These are phyloP conservation scores for Leccinum pseudoinsigne DNA, from an alignment of 1,284 basidiomycete species.

Conservation along the genomic window DNA sequence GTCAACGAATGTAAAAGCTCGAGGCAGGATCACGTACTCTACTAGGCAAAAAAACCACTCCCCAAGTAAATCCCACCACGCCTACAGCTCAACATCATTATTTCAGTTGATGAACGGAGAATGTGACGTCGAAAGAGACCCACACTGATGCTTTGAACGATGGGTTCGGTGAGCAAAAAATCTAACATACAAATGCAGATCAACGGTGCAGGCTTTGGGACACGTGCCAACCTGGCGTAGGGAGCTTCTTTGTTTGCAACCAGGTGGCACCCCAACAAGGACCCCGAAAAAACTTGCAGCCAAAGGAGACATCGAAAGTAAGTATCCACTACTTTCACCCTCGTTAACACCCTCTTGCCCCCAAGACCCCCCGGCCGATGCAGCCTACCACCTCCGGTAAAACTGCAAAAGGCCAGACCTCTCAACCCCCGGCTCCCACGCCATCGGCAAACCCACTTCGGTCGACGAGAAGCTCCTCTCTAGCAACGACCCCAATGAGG, in stretches of 20 bases:
- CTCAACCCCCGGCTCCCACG: no score
- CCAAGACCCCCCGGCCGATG: no score
- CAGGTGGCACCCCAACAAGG: no score
- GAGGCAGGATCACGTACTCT: no score
- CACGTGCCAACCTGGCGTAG: no score
- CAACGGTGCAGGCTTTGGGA: no score
- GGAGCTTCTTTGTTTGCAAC: neutral
- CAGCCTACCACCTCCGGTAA: no score
- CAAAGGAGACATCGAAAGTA: no score
- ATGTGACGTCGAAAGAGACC: slow-evolving; percentile 20
- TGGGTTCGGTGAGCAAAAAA: slow-evolving; percentile 72
- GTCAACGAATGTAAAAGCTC: neutral
- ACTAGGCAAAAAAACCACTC: no score
- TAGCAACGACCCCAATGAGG: neutral
- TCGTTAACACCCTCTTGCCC: neutral
- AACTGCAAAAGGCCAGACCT: no score
- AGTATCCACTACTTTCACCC: neutral
- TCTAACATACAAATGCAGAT: slow-evolving; percentile 35
- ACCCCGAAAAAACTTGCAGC: no score
- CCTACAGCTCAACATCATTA: slow-evolving; percentile 35
- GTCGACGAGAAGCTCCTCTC: neutral
- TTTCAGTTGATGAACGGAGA: neutral
- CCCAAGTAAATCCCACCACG: slow-evolving; percentile 86
- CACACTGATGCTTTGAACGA: slow-evolving; percentile 74
- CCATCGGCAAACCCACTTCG: no score